Base-by-base conservation (phyloP, 148 eudicot genomes). In the Vaccinium myrtillus region DNA sequence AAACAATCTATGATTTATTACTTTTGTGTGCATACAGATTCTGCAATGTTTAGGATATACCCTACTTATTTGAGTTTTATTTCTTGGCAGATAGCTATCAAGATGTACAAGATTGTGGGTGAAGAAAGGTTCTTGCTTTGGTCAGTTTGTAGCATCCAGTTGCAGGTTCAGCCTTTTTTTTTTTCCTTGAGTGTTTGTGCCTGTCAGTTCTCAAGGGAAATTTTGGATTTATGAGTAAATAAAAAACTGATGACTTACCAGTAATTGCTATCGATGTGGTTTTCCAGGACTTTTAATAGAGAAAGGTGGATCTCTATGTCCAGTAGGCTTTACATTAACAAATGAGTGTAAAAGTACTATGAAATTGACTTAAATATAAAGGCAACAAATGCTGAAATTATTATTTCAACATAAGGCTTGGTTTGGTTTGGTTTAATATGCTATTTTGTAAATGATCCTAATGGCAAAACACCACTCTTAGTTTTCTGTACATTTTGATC, bases 91-190 rank as follows among this genome's bases (percentile, higher is more conserved):
- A 95, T 93, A 89, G 99, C 99, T 84, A 93, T 97, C 79, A 97
- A 95, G 89, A 91, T 97, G 98, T 97, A 97, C 94, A 97, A 97
- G 92, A 87, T 89, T 90, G 93, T 87, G 80, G 91, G 92, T 77
- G 99, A 97, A 90, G 99, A 97, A 84, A 91, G 99, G 87, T 95
- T 93, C 86, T 87, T 97, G 92, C 98, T 97, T 14, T 97, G 99
- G 99, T 98, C 99, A 65, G 95, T 97, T 78, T 93, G 98, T 84
- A 95, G 98, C 90, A 95, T 97, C 86, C 96, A 91, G 86, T 88
- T 95, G 67, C 99, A 97, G 99, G 98, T 94, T 83, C 61, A 74
- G 5, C 19, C 23, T 43, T 0, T 76, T 23, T 0, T 76, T 23
- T 23, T 69, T 39, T 84, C 19, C 48, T 51, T 12, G 7, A 21